A percentile compares a stretch with the other conserved stretches of the same genome.
These are phyloP conservation scores for Arabidopsis suecica DNA, from an alignment of 345 rosid genomes.

Conservation along the genomic window DNA sequence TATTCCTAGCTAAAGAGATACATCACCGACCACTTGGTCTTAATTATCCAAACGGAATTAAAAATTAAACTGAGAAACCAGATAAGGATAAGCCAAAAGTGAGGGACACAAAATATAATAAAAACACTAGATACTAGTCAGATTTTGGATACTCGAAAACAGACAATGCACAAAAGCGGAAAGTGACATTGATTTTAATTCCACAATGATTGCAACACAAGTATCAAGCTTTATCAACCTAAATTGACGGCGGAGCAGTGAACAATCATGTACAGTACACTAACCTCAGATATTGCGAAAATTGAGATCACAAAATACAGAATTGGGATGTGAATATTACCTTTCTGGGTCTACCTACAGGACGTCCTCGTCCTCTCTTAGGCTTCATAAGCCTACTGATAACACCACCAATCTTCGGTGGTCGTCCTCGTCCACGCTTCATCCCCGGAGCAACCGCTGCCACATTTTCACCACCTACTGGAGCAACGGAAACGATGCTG, in stretches of 20 bases:
- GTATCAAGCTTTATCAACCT: background rate
- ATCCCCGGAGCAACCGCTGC: slow-evolving; percentile 41
- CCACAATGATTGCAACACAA: slow-evolving; percentile 34
- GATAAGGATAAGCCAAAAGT: slow-evolving; percentile 30
- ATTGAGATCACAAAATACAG: background rate
- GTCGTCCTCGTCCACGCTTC: slow-evolving; percentile 56
- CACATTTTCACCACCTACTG: slow-evolving; percentile 5
- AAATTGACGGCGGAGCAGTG: slow-evolving; percentile 4
- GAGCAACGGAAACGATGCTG: background rate
- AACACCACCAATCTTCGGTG: slow-evolving; percentile 51
- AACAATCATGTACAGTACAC: background rate
- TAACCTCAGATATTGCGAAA: background rate
- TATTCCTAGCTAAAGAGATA: slow-evolving; percentile 7
- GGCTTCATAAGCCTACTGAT: slow-evolving; percentile 42
- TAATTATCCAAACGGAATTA: slow-evolving; percentile 19
- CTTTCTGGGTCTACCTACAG: slow-evolving; percentile 74
- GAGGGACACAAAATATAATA: slow-evolving; percentile 22
- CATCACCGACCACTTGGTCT: slow-evolving; percentile 25
- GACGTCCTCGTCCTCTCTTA: slow-evolving; percentile 48
- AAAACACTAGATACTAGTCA: slow-evolving; percentile 27
- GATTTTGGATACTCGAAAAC: slow-evolving; percentile 6
- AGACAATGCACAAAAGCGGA: slow-evolving; percentile 34
- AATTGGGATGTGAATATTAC: slow-evolving; percentile 36
- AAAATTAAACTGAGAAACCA: slow-evolving; percentile 1
- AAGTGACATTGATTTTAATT: slow-evolving; percentile 29